Percentiles rank a stretch among this genome's conserved stretches.
These are phyloP conservation scores for Trypanosoma conorhini DNA, from an alignment of 208 protist species.

Conservation along the genomic window DNA sequence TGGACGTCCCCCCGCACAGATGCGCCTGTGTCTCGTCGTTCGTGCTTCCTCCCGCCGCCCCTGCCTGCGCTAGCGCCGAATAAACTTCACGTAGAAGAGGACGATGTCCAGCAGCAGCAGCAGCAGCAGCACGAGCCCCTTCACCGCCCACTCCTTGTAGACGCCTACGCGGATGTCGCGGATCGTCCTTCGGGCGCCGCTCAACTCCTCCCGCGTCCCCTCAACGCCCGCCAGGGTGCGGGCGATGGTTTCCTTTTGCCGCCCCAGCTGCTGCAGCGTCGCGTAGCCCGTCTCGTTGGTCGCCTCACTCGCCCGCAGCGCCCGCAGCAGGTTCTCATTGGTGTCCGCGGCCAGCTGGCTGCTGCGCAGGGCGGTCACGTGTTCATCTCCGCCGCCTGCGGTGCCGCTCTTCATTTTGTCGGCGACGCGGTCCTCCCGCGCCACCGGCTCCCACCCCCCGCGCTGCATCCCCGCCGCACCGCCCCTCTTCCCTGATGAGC, in stretches of 20 bases:
- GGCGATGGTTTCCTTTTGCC: constrained; percentile 70
- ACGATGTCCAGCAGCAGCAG: constrained; percentile 54
- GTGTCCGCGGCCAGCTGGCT: constrained; percentile 35
- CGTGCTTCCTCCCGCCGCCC: neutral
- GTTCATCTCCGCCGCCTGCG: neutral
- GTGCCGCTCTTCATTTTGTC: constrained; percentile 46
- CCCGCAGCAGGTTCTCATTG: constrained; percentile 62
- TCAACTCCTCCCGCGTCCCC: constrained; percentile 47
- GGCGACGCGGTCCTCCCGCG: constrained; percentile 36
- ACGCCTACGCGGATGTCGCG: constrained; percentile 66
- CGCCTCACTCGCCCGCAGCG: constrained; percentile 53
- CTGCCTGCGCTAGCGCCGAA: constrained; percentile 29
- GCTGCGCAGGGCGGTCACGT: neutral
- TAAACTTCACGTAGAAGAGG: constrained; percentile 72
- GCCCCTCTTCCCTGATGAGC: neutral
- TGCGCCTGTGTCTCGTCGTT: neutral
- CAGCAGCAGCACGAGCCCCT: constrained; percentile 48
- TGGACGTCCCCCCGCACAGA: too few species aligned
- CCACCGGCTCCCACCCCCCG: neutral
- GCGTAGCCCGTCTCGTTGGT: constrained; percentile 71
- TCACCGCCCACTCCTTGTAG: constrained; percentile 79
- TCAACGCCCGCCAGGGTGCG: constrained; percentile 54
- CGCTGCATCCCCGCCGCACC: neutral
- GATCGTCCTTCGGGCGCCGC: constrained; percentile 56
- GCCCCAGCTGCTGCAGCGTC: constrained; percentile 63